Evolutionary conservation across 2,329 filamentous ascomycete genomes (phyloP).

Genomic region (Botrytis deweyae): DNA sequence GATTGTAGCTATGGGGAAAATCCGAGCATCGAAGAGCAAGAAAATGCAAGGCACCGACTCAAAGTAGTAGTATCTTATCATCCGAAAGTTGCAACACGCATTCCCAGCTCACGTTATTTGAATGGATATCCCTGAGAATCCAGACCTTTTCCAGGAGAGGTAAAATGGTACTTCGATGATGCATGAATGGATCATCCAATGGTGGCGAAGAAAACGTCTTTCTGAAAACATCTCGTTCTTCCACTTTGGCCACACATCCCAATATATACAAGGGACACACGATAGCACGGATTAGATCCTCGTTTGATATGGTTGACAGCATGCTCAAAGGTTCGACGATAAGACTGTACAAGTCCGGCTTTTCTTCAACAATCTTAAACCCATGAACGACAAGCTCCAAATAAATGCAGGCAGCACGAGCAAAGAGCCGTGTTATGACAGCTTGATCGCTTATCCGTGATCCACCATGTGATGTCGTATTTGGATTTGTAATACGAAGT

Average conservation of each 20-base stretch:
- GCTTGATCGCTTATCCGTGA: background rate
- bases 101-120: slow-evolving; percentile 18
- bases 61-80: slow-evolving; percentile 14
- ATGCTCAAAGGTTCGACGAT: slow-evolving; percentile 30
- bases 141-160: slow-evolving; percentile 35
- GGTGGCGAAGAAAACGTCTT: slow-evolving; percentile 31
- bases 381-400: slow-evolving; percentile 34
- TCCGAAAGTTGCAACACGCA: background rate
- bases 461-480: background rate
- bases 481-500: slow-evolving; percentile 25
- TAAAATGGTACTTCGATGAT: slow-evolving; percentile 35
- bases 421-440: slow-evolving; percentile 33
- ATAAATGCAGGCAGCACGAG: slow-evolving; percentile 32
- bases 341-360: slow-evolving; percentile 22
- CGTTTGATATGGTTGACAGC: slow-evolving; percentile 26
- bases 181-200: slow-evolving; percentile 32
- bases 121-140: slow-evolving; percentile 23
- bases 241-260: slow-evolving; percentile 29
- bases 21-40: background rate
- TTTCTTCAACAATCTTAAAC: slow-evolving; percentile 24
- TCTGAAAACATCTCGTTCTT: slow-evolving; percentile 34
- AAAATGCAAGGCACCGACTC: background rate
- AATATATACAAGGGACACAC: slow-evolving; percentile 35
- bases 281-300: slow-evolving; percentile 27
- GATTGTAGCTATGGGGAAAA: background rate